A percentile compares a stretch with the other conserved stretches of the same genome.
phyloP scores from a whole-genome alignment of 345 rosid species.

The Salix viminalis region DNA sequence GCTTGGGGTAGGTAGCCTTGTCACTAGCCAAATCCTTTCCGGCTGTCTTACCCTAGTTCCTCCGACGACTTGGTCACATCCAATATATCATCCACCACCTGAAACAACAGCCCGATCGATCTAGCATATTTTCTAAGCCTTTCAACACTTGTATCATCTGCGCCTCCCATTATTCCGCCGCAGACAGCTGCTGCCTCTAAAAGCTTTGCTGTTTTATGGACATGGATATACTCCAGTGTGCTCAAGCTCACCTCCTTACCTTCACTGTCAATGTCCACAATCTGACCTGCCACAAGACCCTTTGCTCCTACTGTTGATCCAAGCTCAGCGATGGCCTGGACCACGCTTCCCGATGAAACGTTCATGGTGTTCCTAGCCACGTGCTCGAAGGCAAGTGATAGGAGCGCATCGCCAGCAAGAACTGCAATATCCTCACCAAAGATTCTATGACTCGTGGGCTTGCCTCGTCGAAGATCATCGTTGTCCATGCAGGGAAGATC shows the following conservation, averaged over 20 bases:
- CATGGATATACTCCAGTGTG: conserved; percentile 35
- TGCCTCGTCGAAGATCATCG: conserved; percentile 57
- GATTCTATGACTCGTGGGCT: conserved; percentile 52
- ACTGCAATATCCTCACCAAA: conserved; percentile 54
- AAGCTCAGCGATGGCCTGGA: conserved; percentile 40
- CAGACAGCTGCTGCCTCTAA: conserved; percentile 38
- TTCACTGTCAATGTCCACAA: conserved; percentile 46
- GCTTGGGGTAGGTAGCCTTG: conserved; percentile 40
- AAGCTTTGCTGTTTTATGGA: conserved; percentile 39
- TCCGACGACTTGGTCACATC: conserved; percentile 33
- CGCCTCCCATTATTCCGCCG: conserved; percentile 40
- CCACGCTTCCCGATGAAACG: conserved; percentile 33
- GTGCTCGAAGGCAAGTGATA: conserved; percentile 56
- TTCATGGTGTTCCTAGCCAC: conserved; percentile 22
- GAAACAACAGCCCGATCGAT: conserved; percentile 31
- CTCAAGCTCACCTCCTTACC: conserved; percentile 33
- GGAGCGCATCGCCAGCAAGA: conserved; percentile 59
- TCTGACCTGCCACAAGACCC: conserved; percentile 56
- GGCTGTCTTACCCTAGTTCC: conserved; percentile 37
- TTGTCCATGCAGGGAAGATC: conserved; percentile 77
- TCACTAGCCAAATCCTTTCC: conserved; percentile 34
- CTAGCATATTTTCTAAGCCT: conserved; percentile 33
- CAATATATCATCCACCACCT: conserved; percentile 35
- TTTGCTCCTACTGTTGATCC: conserved; percentile 43
- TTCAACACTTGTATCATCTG: conserved; percentile 17